Base-by-base conservation (phyloP, 805 yeast genomes). In the Candida montana region DNA sequence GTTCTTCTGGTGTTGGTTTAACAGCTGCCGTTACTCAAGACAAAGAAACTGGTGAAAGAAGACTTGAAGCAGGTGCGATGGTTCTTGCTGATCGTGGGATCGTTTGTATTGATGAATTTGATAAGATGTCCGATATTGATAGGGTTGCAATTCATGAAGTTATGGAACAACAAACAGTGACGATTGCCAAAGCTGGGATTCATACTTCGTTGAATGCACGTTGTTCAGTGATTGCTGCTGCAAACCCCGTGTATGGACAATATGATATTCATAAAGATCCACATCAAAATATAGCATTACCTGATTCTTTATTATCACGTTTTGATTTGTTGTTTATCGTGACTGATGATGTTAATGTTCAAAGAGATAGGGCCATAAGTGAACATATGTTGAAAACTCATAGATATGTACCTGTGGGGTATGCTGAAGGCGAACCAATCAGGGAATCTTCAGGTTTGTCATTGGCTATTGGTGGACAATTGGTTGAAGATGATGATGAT, bases 1-100 rank as follows among this genome's bases (percentile, higher is more conserved):
- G 99, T 49, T 91, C 98, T n/a, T 90, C 98, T 1, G 99, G 99
- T 63, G 99, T 93, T 34, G 99, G 99, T 87, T 75, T 93, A 57
- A 93, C 99, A 0, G 99, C 99, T 16, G 99, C 99, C 1, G 99
- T 93, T 3, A 90, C 97, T 7, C 77, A 90, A 1, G 99, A 93
- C 64, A 83, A 82, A 56, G 99, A 93, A 63, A 93, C 99, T 0
- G 98, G 98, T 46, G 99, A 93, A 66, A 75, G 97, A 56, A 76
- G 95, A 53, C 70, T 93, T 50, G 99, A 93, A 66, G 99, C 98
- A 1, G 99, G 99, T 73, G 99, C 99, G 4, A 91, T 93, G 97
- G 99, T 93, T 30, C 71, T 93, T 48, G 99, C 98, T 11, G 99
- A 93, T 65, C 72, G 97, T 50, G 99, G 99, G 49, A 75, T 93